Evolutionary conservation across 768 basidiomycete species (phyloP), one percentile per base, ranked within the genome.

Genomic region (Mycena haematopus): DNA sequence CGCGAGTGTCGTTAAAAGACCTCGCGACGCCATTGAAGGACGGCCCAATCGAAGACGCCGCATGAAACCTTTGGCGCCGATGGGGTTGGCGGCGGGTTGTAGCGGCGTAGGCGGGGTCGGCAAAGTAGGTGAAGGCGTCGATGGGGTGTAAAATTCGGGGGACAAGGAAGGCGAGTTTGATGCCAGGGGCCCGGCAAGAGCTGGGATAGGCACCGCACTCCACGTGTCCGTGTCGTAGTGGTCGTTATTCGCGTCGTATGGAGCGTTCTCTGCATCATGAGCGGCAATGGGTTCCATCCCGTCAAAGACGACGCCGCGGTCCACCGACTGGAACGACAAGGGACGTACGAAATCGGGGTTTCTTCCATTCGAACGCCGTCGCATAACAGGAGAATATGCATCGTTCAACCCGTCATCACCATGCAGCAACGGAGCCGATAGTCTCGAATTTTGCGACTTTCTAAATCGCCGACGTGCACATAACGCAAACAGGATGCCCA

Each of bases 401-500:
- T 63, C 62, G 24, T 19, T 24, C 9, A 27, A 5, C 2, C 31
- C 57, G 17, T 63, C 62, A 3, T 63, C 46, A 15, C 21, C 29
- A 19, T 58, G 62, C 21, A 59, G 21, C 14, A 58, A 25, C 8
- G 62, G 62, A 45, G 62, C 44, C 24, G 62, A 63, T 31, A 58
- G 3, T 27, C n/a, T 44, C 24, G 31, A 27, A 8, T 38, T 53
- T 17, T 27, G 44, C 7, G 29, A 11, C 6, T 15, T 49, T 35
- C 56, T 60, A n/a, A n/a, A n/a, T n/a, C n/a, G n/a, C 6, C 68
- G 59, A 55, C 79, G 80, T 1, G 67, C 64, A 25, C 74, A 76
- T 56, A 79, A 77, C 25, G 75, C 64, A 25, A 73, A 33, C 13
- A 78, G 31, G 38, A 76, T 68, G 27, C 71, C 64, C 10, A 75